Percentiles rank a stretch among this genome's conserved stretches.
Evolutionary conservation across 2,329 filamentous ascomycete genomes (phyloP).

Genomic region (Piedraia hortae): DNA sequence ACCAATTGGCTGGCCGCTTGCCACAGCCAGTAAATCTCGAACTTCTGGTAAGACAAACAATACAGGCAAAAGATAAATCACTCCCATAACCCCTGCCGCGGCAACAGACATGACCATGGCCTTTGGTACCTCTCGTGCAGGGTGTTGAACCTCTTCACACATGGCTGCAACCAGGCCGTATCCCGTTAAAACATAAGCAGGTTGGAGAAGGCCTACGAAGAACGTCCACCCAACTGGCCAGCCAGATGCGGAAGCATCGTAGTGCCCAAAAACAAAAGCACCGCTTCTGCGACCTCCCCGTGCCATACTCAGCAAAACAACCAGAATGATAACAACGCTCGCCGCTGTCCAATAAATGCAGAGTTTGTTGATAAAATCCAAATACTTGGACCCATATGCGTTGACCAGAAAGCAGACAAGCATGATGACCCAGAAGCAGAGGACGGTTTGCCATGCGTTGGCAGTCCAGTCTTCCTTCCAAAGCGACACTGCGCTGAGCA

Average conservation of each 20-base stretch:
- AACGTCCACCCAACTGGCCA: conserved; percentile 45
- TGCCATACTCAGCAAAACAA: conserved; percentile 34
- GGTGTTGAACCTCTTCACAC: conserved; percentile 45
- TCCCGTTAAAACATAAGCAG: conserved; percentile 32
- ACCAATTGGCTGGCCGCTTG: conserved; percentile 50
- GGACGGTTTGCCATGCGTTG: conserved; percentile 39
- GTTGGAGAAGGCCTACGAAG: conserved; percentile 42
- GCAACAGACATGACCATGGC: conserved; percentile 43
- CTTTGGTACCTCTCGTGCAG: conserved; percentile 39
- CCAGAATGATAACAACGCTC: conserved; percentile 39
- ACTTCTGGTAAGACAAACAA: conserved; percentile 50
- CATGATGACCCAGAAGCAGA: conserved; percentile 48
- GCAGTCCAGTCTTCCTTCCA: conserved; percentile 42
- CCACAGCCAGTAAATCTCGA: conserved; percentile 31
- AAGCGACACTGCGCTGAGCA: conserved; percentile 38
- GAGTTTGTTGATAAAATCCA: conserved; percentile 43
- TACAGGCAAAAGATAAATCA: conserved; percentile 43
- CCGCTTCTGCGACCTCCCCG: conserved; percentile 25
- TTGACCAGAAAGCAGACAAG: conserved; percentile 35
- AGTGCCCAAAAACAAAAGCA: conserved; percentile 40
- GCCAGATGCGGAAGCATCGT: conserved; percentile 35
- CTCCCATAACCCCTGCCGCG: conserved; percentile 35
- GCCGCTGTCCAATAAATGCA: conserved; percentile 46
- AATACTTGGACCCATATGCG: conserved; percentile 31
- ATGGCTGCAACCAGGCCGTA: conserved; percentile 35